Conservation (phyloP, 768 basidiomycete genomes). For the Podaxis sp. region DNA sequence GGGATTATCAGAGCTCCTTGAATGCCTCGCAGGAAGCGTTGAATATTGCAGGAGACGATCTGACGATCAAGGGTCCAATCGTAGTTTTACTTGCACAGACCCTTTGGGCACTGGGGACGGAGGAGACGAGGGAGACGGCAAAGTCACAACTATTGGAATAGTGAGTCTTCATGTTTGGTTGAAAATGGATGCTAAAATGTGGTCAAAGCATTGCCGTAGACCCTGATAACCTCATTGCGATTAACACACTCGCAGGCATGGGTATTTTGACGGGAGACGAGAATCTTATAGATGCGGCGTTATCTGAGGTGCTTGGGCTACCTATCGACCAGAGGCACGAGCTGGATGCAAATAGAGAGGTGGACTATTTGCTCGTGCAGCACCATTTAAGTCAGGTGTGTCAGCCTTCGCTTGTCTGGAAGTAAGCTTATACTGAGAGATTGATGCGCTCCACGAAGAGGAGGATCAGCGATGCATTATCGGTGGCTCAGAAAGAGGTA, state of each 20-base stretch:
- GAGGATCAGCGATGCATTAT: slow-evolving; percentile 46
- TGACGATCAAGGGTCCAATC: slow-evolving; percentile 60
- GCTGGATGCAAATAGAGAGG: slow-evolving; percentile 70
- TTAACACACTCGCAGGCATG: slow-evolving; percentile 87
- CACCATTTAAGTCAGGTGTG: slow-evolving; percentile 74
- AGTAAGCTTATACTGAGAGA: not conserved
- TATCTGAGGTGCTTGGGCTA: slow-evolving; percentile 75
- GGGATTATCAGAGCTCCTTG: slow-evolving; percentile 63
- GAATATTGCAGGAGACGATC: slow-evolving; percentile 49
- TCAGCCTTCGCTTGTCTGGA: slow-evolving; percentile 4
- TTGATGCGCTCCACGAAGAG: slow-evolving; percentile 34
- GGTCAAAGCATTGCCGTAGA: slow-evolving; percentile 68
- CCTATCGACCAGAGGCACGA: slow-evolving; percentile 62
- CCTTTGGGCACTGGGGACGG: slow-evolving; percentile 79
- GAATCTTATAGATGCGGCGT: slow-evolving; percentile 78
- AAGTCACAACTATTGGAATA: slow-evolving; percentile 81
- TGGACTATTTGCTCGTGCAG: slow-evolving; percentile 69
- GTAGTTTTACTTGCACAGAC: slow-evolving; percentile 80
- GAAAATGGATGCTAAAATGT: slow-evolving; percentile 1
- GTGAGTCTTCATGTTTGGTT: slow-evolving; percentile 40
- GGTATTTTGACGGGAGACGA: slow-evolving; percentile 81
- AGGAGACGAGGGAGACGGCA: slow-evolving; percentile 75
- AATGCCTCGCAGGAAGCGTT: slow-evolving; percentile 67
- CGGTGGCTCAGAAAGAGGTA: slow-evolving; percentile 57
- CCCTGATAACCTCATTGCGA: slow-evolving; percentile 76